Conservation (phyloP, 78 protist genomes). For the Speleostelium caveatum region DNA sequence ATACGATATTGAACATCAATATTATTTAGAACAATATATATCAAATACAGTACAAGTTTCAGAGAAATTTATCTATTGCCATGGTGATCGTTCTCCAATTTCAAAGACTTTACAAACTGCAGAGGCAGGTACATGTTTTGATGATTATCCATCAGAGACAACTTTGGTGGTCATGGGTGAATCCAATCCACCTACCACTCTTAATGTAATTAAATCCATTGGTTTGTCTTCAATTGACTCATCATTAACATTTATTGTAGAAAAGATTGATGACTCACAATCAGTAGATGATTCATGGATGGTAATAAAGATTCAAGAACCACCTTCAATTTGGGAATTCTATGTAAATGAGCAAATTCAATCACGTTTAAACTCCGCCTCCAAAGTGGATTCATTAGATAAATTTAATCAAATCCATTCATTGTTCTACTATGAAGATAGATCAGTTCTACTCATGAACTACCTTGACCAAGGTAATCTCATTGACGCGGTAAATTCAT, state of each 20-base stretch:
- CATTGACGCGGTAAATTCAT: neutral
- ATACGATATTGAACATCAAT: constrained; percentile 3
- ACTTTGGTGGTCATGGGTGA: neutral
- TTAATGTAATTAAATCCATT: neutral
- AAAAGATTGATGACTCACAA: neutral
- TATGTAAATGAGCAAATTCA: constrained; percentile 23
- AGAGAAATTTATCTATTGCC: neutral
- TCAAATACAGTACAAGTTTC: neutral
- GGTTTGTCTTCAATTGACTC: neutral
- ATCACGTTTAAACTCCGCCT: neutral
- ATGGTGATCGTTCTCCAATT: constrained; percentile 16
- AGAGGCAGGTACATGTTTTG: neutral
- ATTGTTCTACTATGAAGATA: constrained; percentile 11
- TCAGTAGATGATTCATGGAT: neutral
- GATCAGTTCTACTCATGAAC: constrained; percentile 6
- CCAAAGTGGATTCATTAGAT: neutral
- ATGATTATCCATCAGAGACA: neutral
- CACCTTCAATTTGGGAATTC: constrained; percentile 41
- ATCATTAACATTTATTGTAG: neutral
- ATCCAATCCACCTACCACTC: neutral
- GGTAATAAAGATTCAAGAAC: constrained; percentile 4
- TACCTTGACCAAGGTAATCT: constrained; percentile 6
- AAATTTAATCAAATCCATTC: constrained; percentile 1
- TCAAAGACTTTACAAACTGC: neutral
- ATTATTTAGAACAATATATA: constrained; percentile 9